Percentiles rank a stretch among this genome's conserved stretches.
Evolutionary conservation across 2,329 filamentous ascomycete genomes (phyloP).

Genomic region (Paraconiothyrium sp.): DNA sequence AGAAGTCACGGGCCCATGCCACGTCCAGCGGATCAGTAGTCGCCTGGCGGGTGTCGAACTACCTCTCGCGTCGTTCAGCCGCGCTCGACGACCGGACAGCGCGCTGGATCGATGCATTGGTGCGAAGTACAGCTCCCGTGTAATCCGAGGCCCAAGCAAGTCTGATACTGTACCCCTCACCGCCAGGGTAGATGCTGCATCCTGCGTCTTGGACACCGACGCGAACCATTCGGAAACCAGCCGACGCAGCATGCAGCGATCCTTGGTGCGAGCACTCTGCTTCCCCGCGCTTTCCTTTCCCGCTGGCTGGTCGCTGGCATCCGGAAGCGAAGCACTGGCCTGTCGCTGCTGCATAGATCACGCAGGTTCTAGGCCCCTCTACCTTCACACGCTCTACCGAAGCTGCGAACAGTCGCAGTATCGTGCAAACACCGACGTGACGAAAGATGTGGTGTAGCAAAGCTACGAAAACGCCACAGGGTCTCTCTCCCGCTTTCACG

Average conservation of each 20-base stretch:
- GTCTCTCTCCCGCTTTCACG: background rate
- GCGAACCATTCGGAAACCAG: constrained; percentile 12
- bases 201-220: background rate
- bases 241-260: constrained; percentile 7
- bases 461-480: constrained; percentile 8
- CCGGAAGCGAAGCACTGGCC: background rate
- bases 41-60: background rate
- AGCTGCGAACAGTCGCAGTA: background rate
- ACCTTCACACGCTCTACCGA: background rate
- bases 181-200: background rate
- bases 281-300: background rate
- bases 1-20: constrained; percentile 2
- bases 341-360: background rate
- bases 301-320: background rate
- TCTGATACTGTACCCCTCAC: background rate
- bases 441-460: background rate
- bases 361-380: background rate
- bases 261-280: background rate
- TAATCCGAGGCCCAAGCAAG: background rate
- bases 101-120: background rate
- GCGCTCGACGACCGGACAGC: background rate
- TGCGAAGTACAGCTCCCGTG: background rate
- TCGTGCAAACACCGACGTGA: background rate
- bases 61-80: background rate
- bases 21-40: constrained; percentile 2